Base-by-base conservation (phyloP, 768 basidiomycete species). In the Mycena capillaripes region DNA sequence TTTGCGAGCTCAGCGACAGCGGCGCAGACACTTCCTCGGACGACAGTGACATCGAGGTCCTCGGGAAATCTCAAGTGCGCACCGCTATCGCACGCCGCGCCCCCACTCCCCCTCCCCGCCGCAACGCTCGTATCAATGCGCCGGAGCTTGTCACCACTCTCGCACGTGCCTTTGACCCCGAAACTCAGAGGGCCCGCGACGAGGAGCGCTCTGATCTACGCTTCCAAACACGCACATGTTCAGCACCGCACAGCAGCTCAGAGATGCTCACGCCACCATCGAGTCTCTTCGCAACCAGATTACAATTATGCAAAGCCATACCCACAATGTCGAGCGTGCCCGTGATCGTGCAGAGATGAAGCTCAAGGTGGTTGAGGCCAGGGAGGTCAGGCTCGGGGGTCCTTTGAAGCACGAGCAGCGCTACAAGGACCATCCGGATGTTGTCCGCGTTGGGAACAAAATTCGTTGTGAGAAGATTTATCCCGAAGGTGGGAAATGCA, bases 271-370 rank as follows among this genome's bases (percentile, higher is more conserved):
- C 42, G 61, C 65, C 46, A 44, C 70, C 19, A 48, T 61, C 32
- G 63, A 76, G 38, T n/a, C 34, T 29, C 66, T 52, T 17, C 50
- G 71, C 21, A 44, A 21, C 14, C 42, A 44, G 42, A 17, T 44
- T 29, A 12, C 3, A 27, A 4, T 8, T 1, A 17, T 61, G 25
- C 60, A 48, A n/a, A 61, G 58, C 23, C 56, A 68, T 21, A 27
- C 56, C 10, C 42, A 61, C 19, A 19, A 27, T 1, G 42, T 46
- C 19, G 74, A 75, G 46, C 66, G 62, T 12, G 66, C 48, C 19
- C 61, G 21, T 52, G 74, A 79, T 57, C 64, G 38, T 16, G 66
- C 72, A n/a, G 66, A 77, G 21, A 36, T 76, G 34, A 38, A 73
- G 30, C 36, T 74, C 4, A 11, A 61, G 42, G 1, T 61, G 25